phyloP scores from a whole-genome alignment of 495 filamentous ascomycete genomes.

The Pyronema omphalodes region DNA sequence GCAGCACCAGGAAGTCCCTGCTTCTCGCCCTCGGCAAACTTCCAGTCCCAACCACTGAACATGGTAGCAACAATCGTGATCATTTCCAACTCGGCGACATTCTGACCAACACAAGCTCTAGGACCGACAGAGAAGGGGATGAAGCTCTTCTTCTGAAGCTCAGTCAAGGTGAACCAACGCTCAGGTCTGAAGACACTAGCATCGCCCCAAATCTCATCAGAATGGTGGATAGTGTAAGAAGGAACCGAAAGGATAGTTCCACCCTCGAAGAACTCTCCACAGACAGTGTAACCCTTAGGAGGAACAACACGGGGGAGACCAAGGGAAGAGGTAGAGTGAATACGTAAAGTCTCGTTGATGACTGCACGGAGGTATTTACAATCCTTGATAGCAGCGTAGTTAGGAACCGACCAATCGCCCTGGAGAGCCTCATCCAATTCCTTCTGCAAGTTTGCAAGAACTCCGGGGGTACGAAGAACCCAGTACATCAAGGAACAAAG shows the following conservation, averaged over 20 bases:
- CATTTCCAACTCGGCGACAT: constrained; percentile 89
- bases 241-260: constrained; percentile 42
- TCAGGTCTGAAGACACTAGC: constrained; percentile 61
- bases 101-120: constrained; percentile 62
- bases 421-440: constrained; percentile 56
- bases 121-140: constrained; percentile 74
- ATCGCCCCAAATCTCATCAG: constrained; percentile 66
- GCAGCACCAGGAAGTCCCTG: constrained; percentile 39
- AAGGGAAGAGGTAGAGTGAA: constrained; percentile 75
- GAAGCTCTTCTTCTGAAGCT: constrained; percentile 58
- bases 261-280: constrained; percentile 28
- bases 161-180: constrained; percentile 46
- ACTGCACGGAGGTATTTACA: constrained; percentile 61
- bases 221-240: constrained; percentile 76
- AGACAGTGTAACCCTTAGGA: constrained; percentile 34
- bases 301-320: constrained; percentile 74
- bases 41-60: constrained; percentile 57
- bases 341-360: constrained; percentile 77
- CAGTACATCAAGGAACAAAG: constrained; percentile 73
- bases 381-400: constrained; percentile 36
- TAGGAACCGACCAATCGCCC: constrained; percentile 41
- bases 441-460: constrained; percentile 49
- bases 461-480: constrained; percentile 48
- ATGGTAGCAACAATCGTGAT: constrained; percentile 62
- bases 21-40: constrained; percentile 14